Percentiles rank a stretch among this genome's conserved stretches.
Evolutionary conservation across 768 basidiomycete genomes (phyloP).

Genomic region (Amylocystis lapponica): DNA sequence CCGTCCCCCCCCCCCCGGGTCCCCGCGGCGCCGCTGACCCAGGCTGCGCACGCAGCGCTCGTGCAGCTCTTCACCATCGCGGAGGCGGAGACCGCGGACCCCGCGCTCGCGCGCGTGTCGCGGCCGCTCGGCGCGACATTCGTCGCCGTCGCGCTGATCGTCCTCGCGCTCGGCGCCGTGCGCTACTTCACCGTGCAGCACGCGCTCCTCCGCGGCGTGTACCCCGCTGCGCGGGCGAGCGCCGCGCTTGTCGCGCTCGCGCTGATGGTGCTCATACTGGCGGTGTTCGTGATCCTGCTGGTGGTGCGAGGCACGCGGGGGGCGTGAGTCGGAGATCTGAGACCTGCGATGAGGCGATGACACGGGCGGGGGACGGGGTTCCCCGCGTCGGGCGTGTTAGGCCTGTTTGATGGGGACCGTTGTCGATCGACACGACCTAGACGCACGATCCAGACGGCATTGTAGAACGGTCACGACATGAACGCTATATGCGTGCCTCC

Average conservation of each 20-base stretch:
- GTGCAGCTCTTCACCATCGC: slow-evolving; percentile 43
- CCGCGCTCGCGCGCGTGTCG: slow-evolving; percentile 22
- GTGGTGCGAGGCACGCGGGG: too few relatives aligned
- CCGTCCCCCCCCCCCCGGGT: too few relatives aligned
- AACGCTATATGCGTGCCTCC: too few relatives aligned
- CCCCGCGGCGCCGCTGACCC: not conserved
- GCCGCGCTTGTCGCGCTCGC: slow-evolving; percentile 25
- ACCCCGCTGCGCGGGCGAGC: slow-evolving; percentile 35
- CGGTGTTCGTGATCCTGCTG: slow-evolving; percentile 36
- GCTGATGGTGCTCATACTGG: slow-evolving; percentile 26
- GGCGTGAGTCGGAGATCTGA: too few relatives aligned
- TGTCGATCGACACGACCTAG: too few relatives aligned
- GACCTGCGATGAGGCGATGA: too few relatives aligned
- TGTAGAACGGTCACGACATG: too few relatives aligned
- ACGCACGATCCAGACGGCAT: too few relatives aligned
- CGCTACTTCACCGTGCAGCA: slow-evolving; percentile 38
- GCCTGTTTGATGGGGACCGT: too few relatives aligned
- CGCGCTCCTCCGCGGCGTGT: slow-evolving; percentile 32
- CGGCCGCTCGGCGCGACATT: slow-evolving; percentile 42
- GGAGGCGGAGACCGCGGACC: slow-evolving; percentile 11
- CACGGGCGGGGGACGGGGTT: too few relatives aligned
- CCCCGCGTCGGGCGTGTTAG: too few relatives aligned
- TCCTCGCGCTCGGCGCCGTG: slow-evolving; percentile 26
- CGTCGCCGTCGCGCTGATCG: slow-evolving; percentile 30
- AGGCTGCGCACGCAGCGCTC: slow-evolving; percentile 28